phyloP scores from a whole-genome alignment of 805 yeast genomes.

The Isabelozyma rhagii region DNA sequence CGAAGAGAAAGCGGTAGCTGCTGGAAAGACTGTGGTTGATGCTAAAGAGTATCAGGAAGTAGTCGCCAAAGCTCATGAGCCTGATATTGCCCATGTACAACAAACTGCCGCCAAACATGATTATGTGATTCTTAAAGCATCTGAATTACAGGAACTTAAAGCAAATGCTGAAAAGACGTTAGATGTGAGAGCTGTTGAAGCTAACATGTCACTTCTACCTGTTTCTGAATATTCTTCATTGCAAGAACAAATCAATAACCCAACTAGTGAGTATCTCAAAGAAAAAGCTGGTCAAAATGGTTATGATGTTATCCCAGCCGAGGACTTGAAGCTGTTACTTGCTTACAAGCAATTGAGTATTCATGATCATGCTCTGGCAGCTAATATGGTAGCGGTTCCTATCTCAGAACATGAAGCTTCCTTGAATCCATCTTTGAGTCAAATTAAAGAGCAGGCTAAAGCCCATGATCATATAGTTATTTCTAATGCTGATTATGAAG shows the following conservation, averaged over 20 bases:
- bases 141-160: conserved; percentile 5
- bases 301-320: conserved; percentile 6
- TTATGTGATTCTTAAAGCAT: background rate
- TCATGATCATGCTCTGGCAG: conserved; percentile 13
- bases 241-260: conserved; percentile 16
- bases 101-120: conserved; percentile 7
- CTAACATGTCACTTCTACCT: conserved; percentile 1
- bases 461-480: conserved; percentile 11
- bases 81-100: conserved; percentile 9
- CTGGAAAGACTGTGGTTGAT: conserved; percentile 6
- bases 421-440: conserved; percentile 20
- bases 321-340: conserved; percentile 9
- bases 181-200: conserved; percentile 7
- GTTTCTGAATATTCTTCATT: conserved; percentile 3
- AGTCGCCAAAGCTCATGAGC: background rate
- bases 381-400: conserved; percentile 9
- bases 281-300: conserved; percentile 14
- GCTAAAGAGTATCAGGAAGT: conserved; percentile 11
- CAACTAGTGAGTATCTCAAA: conserved; percentile 26
- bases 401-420: conserved; percentile 18
- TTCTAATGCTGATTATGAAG: conserved; percentile 6
- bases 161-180: conserved; percentile 6
- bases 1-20: conserved; percentile 7
- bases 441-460: conserved; percentile 6
- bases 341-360: conserved; percentile 1